Evolutionary conservation across 2,329 filamentous ascomycete species (phyloP), one percentile per base, ranked within the genome.

Genomic region (Myriosclerotinia duriaeana): DNA sequence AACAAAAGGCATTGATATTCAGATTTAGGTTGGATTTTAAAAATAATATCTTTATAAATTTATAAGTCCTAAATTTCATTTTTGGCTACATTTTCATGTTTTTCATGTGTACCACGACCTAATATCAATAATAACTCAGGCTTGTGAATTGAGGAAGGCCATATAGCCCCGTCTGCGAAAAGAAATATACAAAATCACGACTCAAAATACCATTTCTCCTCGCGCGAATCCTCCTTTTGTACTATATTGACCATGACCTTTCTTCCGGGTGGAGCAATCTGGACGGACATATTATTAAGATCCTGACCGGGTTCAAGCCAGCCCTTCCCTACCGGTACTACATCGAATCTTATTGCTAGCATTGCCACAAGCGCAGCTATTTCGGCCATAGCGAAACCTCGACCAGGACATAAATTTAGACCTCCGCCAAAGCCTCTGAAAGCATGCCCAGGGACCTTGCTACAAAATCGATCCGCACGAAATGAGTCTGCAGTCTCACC

Each of bases 381-480:
- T 44, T 65, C 63, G 15, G 15, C 42, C 63, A 65, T 50, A 40
- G 62, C 62, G 6, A 64, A 64, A 2, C 14, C 40, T 56, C 53
- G 6, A 2, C 62, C 42, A 22, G 53, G 42, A 50, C 62, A 64
- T 38, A 52, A 56, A 17, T 64, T 64, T 14, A 64, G 1, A 14
- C 53, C 62, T 9, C 62, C 40, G 7, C 62, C 53, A 46, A 64
- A 64, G 5, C 62, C 53, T 64, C 62, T 42, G 15, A 64, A 56
- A 22, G 60, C 60, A 54, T 48, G 15, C 22, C 40, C 60, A 11
- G 53, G 15, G 5, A 42, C 26, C 22, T 26, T 44, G 5, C 40
- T 14, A 26, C 36, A 26, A 40, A 64, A 64, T 5, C 53, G 30
- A 40, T 56, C 30, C 17, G 38, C 53, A 38, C n/a, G 53, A n/a